A percentile compares a stretch with the other conserved stretches of the same genome.
These are phyloP conservation scores for Pythium apleroticum DNA, from an alignment of 352 stramenopile species.

Conservation along the genomic window DNA sequence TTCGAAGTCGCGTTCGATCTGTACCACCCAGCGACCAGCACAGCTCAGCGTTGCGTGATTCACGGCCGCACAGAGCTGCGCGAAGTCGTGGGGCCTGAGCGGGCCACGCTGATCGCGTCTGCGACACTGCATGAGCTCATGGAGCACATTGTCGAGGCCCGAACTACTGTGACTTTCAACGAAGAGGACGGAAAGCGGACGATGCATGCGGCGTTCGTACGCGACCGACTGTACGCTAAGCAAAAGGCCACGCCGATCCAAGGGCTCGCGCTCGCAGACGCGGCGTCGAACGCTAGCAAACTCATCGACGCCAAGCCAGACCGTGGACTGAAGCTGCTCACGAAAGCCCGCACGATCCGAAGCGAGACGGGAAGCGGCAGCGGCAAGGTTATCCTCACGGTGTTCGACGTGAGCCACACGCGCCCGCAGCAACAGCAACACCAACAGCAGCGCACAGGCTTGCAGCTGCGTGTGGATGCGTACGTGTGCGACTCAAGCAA, in stretches of 20 bases:
- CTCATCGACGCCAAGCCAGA: constrained; percentile 53
- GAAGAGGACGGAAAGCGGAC: constrained; percentile 17
- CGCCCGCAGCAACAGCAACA: neutral
- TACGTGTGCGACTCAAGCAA: constrained; percentile 58
- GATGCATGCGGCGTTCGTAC: constrained; percentile 40
- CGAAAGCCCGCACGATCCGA: constrained; percentile 36
- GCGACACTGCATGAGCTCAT: constrained; percentile 41
- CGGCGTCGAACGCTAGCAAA: constrained; percentile 42
- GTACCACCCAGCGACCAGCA: constrained; percentile 58
- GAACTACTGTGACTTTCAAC: constrained; percentile 35
- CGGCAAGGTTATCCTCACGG: constrained; percentile 52
- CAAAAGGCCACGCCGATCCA: constrained; percentile 65
- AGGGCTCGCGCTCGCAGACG: constrained; percentile 32
- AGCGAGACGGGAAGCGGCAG: neutral
- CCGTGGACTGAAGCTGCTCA: constrained; percentile 65
- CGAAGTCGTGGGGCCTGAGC: constrained; percentile 62
- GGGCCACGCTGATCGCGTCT: constrained; percentile 44
- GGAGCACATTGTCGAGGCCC: constrained; percentile 52
- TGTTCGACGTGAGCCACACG: constrained; percentile 50
- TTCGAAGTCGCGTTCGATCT: constrained; percentile 56
- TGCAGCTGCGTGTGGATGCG: constrained; percentile 52
- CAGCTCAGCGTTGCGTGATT: constrained; percentile 28
- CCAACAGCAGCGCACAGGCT: neutral
- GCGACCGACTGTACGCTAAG: constrained; percentile 64
- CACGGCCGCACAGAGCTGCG: constrained; percentile 45